phyloP scores from a whole-genome alignment of 345 rosid species.

The Abelmoschus esculentus region DNA sequence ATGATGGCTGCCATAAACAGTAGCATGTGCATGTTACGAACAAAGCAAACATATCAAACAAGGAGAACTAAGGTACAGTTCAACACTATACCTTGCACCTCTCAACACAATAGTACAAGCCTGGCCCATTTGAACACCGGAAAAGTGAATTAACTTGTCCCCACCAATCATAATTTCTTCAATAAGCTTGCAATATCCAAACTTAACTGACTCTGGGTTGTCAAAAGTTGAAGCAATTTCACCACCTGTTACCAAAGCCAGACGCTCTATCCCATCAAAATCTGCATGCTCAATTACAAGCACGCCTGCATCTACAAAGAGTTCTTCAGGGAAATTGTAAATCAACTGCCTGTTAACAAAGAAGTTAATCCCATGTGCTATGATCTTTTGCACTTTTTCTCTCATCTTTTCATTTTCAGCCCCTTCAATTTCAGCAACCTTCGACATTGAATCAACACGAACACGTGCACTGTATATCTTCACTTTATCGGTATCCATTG shows the following conservation, averaged over 20 bases:
- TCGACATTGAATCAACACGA: slow-evolving; percentile 97
- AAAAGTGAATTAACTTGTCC: slow-evolving; percentile 91
- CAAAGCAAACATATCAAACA: background rate
- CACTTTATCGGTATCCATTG: slow-evolving; percentile 99
- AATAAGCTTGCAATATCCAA: slow-evolving; percentile 86
- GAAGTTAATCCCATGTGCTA: slow-evolving; percentile 87
- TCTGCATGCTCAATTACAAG: slow-evolving; percentile 99
- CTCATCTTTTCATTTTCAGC: slow-evolving; percentile 99
- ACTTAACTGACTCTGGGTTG: slow-evolving; percentile 95
- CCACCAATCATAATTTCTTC: slow-evolving; percentile 99
- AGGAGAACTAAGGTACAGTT: background rate
- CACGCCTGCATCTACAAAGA: slow-evolving; percentile 92
- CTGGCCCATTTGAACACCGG: slow-evolving; percentile 93
- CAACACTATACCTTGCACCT: slow-evolving; percentile 72
- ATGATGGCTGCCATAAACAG: slow-evolving; percentile 52
- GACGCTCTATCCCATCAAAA: slow-evolving; percentile 96
- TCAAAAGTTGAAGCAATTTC: slow-evolving; percentile 97
- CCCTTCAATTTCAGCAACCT: slow-evolving; percentile 91
- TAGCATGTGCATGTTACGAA: background rate
- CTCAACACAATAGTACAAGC: slow-evolving; percentile 91
- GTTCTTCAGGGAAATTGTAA: slow-evolving; percentile 96
- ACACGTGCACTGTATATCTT: slow-evolving; percentile 98
- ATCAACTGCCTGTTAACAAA: slow-evolving; percentile 94
- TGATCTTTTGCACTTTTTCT: slow-evolving; percentile 93
- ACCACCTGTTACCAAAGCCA: slow-evolving; percentile 92